phyloP scores from a whole-genome alignment of 2,329 filamentous ascomycete species.

The Pezicula neosporulosa region DNA sequence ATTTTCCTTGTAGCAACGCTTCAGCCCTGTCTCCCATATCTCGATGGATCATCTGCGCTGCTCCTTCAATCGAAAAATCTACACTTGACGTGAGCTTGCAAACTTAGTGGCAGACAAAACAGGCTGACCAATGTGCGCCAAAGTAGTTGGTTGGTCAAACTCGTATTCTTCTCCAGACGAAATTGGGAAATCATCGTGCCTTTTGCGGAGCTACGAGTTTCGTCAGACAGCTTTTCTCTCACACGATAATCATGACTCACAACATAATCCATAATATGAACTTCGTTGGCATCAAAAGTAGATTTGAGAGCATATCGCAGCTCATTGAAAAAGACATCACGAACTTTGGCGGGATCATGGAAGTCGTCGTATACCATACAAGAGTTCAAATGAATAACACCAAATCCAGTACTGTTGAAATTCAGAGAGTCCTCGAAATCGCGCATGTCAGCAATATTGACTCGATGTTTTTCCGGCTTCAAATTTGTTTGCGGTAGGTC shows the following conservation, averaged over 20 bases:
- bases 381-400: not conserved
- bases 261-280: constrained; percentile 5
- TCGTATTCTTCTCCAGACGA: constrained; percentile 5
- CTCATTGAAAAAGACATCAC: constrained; percentile 1
- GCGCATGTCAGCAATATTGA: constrained; percentile 3
- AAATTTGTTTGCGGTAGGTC: constrained; percentile 1
- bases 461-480: not conserved
- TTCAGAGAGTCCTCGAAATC: not conserved
- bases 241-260: too few relatives aligned
- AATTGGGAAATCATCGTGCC: constrained; percentile 5
- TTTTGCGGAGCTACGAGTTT: too few relatives aligned
- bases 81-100: too few relatives aligned
- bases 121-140: constrained; percentile 5
- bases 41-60: too few relatives aligned
- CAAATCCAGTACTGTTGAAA: constrained; percentile 1
- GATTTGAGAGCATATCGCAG: not conserved
- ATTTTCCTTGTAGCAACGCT: not conserved
- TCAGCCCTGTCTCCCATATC: not conserved
- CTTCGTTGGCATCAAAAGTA: constrained; percentile 1
- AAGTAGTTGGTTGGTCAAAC: constrained; percentile 2
- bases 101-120: too few relatives aligned
- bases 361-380: constrained; percentile 3
- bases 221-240: too few relatives aligned
- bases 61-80: too few relatives aligned
- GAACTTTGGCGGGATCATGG: not conserved